A percentile compares a stretch with the other conserved stretches of the same genome.
Conservation (phyloP, 495 filamentous ascomycete species). For the Penicillium macrosclerotiorum region DNA sequence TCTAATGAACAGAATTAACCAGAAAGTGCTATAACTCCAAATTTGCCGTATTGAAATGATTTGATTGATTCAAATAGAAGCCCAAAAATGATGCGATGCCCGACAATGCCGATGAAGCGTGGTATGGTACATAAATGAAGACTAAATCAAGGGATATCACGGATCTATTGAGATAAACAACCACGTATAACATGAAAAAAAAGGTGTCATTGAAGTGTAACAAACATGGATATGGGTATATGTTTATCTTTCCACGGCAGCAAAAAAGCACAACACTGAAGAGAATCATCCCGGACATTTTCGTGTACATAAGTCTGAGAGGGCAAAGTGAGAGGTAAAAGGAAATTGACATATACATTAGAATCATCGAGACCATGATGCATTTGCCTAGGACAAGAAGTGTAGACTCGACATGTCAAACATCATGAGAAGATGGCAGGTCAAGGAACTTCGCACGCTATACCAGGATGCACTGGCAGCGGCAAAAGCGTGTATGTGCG, state of each 20-base stretch:
- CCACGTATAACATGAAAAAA: neutral
- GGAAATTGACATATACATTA: slow-evolving; percentile 4
- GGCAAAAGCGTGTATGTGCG: neutral
- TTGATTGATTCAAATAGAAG: neutral
- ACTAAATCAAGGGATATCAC: neutral
- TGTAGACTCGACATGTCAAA: neutral
- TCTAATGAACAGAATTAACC: too few species aligned
- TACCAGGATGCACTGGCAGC: neutral
- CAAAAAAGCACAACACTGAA: neutral
- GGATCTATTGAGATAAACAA: neutral
- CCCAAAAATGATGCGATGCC: too few species aligned
- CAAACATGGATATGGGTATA: slow-evolving; percentile 9
- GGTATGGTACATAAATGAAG: slow-evolving; percentile 1
- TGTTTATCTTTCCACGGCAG: slow-evolving; percentile 1
- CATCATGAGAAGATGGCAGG: neutral
- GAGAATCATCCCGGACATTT: neutral
- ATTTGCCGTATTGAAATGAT: neutral
- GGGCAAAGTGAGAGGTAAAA: neutral
- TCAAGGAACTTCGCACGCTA: neutral
- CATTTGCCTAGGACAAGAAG: neutral
- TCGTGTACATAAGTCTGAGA: slow-evolving; percentile 4
- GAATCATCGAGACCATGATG: neutral
- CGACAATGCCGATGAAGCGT: too few species aligned
- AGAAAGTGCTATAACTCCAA: neutral
- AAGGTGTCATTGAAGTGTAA: neutral